These are phyloP conservation scores for Rosa rugosa DNA, from an alignment of 306 rosid species.

Conservation along the genomic window DNA sequence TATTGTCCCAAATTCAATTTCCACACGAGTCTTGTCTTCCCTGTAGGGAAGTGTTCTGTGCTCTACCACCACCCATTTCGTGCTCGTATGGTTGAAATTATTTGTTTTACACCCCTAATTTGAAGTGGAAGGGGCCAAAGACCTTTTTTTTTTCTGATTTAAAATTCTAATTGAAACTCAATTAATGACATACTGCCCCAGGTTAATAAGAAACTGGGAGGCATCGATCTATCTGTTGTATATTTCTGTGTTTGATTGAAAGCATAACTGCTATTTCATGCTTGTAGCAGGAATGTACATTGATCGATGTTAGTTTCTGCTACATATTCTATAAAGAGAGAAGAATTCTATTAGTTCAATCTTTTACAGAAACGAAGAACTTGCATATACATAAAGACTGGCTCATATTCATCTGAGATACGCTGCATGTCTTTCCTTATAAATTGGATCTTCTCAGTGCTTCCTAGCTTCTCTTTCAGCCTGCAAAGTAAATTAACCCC, in stretches of 20 bases:
- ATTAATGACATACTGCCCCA: background rate
- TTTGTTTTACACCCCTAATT: background rate
- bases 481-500: slow-evolving; percentile 38
- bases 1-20: background rate
- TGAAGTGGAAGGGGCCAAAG: background rate
- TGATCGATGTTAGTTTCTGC: background rate
- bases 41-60: background rate
- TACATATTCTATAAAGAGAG: background rate
- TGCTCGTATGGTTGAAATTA: background rate
- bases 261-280: background rate
- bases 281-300: no score
- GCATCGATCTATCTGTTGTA: background rate
- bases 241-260: background rate
- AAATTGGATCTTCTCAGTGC: slow-evolving; percentile 30
- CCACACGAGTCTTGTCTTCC: background rate
- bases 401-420: background rate
- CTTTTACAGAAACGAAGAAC: background rate
- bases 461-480: slow-evolving; percentile 87
- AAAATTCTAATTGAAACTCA: background rate
- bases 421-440: background rate
- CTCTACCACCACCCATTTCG: background rate
- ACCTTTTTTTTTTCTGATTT: no score
- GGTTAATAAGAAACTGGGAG: background rate
- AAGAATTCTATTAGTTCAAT: background rate
- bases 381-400: background rate